Base-by-base conservation (phyloP, 495 filamentous ascomycete genomes). In the Hypoxylon intermedium region DNA sequence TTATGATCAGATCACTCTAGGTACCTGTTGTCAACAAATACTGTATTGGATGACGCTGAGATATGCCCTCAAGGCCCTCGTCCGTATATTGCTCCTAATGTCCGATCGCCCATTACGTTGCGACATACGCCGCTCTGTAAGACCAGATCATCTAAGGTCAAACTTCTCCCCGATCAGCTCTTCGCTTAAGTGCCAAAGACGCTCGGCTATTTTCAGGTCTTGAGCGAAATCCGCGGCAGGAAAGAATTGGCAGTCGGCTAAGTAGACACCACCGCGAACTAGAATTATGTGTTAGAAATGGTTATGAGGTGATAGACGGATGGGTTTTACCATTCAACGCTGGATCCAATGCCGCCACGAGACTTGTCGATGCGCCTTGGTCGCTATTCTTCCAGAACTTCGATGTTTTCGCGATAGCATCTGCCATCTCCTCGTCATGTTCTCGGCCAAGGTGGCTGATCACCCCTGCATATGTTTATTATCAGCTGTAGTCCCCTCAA, bases 301-400 rank as follows among this genome's bases (percentile, higher is more conserved):
- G 56, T 34, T 20, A 51, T 47, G 19, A 24, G 40, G 1, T 7
- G 15, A 7, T 31, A 31, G n/a, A 28, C 21, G 20, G 19, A 40
- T 5, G 9, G 20, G 18, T 47, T 67, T 53, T 60, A 81, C 79
- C 72, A 42, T 73, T 75, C 9, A 84, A 42, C 4, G 65, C 70
- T 0, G 82, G 80, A 59, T 87, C 82, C 58, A 86, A 74, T 0
- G 83, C 84, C 1, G 84, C 85, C 13, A 83, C 80, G 0, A 89
- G 56, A 19, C 79, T 80, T 0, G 82, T 87, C 6, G 83, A 79
- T n/a, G 72, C 75, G 1, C 85, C 86, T 56, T 83, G 74, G 33
- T 82, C 75, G 0, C 68, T 51, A 1, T 72, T 76, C 70, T 86
- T 86, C 77, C 79, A 82, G 43, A 72, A 77, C 9, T 54, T 24